phyloP scores from a whole-genome alignment of 148 eudicot species.

The Simmondsia chinensis region DNA sequence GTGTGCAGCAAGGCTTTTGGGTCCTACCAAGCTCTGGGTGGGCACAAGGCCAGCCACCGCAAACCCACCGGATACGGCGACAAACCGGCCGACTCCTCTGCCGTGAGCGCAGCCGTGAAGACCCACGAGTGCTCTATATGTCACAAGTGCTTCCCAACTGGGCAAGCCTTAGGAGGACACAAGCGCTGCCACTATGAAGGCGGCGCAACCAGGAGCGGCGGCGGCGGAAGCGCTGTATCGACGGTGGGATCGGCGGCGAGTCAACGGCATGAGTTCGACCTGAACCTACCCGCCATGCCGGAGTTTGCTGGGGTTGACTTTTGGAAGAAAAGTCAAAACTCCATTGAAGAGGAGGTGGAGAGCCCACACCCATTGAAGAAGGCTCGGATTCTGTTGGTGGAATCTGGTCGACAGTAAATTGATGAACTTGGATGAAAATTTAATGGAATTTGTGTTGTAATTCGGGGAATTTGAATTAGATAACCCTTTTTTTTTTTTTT shows the following conservation, averaged over 20 bases:
- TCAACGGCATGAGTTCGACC: conserved; percentile 51
- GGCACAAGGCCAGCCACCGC: conserved; percentile 89
- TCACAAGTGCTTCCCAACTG: conserved; percentile 36
- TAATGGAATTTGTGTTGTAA: no score
- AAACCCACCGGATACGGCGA: conserved; percentile 20
- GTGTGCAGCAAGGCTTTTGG: conserved; percentile 65
- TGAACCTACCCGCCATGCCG: conserved; percentile 75
- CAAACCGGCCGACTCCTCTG: conserved; percentile 10
- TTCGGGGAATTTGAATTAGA: no score
- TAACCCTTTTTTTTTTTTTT: no score
- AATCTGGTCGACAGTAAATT: no score
- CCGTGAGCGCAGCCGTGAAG: conserved; percentile 20
- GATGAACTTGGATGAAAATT: no score
- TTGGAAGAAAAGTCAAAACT: conserved; percentile 5
- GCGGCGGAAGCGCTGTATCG: conserved; percentile 24
- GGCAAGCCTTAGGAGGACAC: conserved; percentile 38
- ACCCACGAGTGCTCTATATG: conserved; percentile 47
- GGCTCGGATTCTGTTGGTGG: conserved; percentile 26
- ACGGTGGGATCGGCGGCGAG: conserved; percentile 62
- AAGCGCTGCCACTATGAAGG: conserved; percentile 49
- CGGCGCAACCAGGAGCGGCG: background rate
- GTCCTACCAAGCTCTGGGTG: conserved; percentile 85
- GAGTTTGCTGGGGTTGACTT: conserved; percentile 44
- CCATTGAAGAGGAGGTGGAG: conserved; percentile 65
- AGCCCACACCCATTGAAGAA: conserved; percentile 91